These are phyloP conservation scores for Calendula officinalis DNA, from an alignment of 129 eudicot genomes.

Conservation along the genomic window DNA sequence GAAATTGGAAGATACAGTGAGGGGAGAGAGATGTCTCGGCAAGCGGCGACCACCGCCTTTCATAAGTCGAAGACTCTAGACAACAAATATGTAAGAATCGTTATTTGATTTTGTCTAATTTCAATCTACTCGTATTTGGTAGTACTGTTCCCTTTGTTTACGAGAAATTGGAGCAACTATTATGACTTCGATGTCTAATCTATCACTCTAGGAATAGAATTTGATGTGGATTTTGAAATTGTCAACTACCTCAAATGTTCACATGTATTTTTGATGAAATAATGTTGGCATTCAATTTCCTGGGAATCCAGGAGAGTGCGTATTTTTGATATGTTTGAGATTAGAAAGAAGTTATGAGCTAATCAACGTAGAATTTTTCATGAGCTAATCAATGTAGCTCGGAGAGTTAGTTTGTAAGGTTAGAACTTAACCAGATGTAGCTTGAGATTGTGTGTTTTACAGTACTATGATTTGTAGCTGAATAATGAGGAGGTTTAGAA, in stretches of 20 bases:
- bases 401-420: constrained; percentile 2
- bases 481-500: background rate
- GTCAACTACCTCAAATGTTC: background rate
- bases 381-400: constrained; percentile 17
- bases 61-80: constrained; percentile 90
- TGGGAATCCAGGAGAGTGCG: background rate
- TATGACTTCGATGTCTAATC: constrained; percentile 5
- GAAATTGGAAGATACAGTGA: constrained; percentile 19
- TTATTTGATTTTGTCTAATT: constrained; percentile 1
- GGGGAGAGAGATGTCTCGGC: constrained; percentile 68
- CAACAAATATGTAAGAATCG: constrained; percentile 75
- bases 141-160: background rate
- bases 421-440: constrained; percentile 2
- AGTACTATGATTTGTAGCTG: background rate
- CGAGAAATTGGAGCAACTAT: background rate
- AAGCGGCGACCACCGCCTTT: constrained; percentile 58
- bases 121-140: background rate
- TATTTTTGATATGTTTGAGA: background rate
- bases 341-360: constrained; percentile 1
- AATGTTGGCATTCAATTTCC: background rate
- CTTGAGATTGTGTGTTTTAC: constrained; percentile 10
- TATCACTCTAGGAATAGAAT: constrained; percentile 9
- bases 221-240: constrained; percentile 2
- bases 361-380: too few relatives aligned
- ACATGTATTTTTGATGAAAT: constrained; percentile 16